Conservation (phyloP, 1,139 yeast species). For the Geotrichum citri-aurantii region DNA sequence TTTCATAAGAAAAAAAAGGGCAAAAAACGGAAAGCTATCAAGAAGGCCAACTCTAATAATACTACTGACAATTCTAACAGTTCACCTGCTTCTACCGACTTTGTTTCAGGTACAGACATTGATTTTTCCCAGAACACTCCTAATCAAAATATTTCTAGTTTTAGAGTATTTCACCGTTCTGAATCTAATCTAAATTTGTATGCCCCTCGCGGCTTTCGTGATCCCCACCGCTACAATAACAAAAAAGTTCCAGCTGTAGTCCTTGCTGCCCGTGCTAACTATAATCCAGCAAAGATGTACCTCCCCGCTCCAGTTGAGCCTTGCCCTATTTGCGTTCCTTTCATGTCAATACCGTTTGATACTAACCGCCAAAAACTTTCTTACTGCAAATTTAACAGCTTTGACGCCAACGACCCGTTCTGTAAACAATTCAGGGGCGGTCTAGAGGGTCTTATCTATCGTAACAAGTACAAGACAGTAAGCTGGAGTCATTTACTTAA, state of each 20-base stretch:
- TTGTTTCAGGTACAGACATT: not conserved
- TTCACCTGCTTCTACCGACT: not conserved
- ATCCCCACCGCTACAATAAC: slow-evolving; percentile 12
- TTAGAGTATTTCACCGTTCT: not conserved
- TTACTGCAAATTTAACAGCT: slow-evolving; percentile 3
- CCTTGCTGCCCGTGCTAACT: slow-evolving; percentile 7
- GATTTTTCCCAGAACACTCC: not conserved
- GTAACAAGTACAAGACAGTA: slow-evolving; percentile 7
- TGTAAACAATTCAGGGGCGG: slow-evolving; percentile 9
- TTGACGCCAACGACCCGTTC: slow-evolving; percentile 9
- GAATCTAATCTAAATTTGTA: not conserved
- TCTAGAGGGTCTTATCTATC: slow-evolving; percentile 5
- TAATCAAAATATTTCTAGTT: slow-evolving; percentile 1
- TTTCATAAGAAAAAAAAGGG: no score
- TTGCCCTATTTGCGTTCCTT: slow-evolving; percentile 8
- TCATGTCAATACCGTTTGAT: not conserved
- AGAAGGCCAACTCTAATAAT: no score
- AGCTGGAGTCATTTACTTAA: slow-evolving; percentile 8
- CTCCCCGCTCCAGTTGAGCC: slow-evolving; percentile 11
- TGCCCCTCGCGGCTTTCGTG: slow-evolving; percentile 7
- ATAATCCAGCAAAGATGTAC: slow-evolving; percentile 9
- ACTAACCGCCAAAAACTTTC: not conserved
- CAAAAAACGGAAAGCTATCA: no score
- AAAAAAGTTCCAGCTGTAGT: slow-evolving; percentile 2
- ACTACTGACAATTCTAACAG: no score